These are phyloP conservation scores for Neurospora discreta DNA, from an alignment of 495 filamentous ascomycete genomes.

Conservation along the genomic window DNA sequence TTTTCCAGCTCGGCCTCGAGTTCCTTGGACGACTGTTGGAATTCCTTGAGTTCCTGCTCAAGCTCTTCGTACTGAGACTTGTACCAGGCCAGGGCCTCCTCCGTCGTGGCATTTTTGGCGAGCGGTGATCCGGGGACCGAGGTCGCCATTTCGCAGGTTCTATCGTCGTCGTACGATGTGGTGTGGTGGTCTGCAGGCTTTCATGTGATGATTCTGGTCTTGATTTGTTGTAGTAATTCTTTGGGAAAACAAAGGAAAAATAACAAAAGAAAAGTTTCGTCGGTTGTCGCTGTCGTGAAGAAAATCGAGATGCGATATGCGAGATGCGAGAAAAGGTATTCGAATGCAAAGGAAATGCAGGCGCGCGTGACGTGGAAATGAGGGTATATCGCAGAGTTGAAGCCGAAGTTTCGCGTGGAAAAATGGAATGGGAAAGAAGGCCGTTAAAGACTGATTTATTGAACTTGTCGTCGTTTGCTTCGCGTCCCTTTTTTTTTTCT, in stretches of 20 bases:
- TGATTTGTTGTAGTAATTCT: not conserved
- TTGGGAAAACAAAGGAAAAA: not conserved
- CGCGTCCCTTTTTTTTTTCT: not conserved
- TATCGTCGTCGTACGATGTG: not conserved
- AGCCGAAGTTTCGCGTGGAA: not conserved
- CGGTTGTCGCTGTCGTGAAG: not conserved
- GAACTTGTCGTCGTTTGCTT: not conserved
- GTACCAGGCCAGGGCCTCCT: slow-evolving; percentile 81
- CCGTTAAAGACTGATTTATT: not conserved
- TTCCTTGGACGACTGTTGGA: slow-evolving; percentile 87
- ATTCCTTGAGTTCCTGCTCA: slow-evolving; percentile 84
- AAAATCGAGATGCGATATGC: not conserved
- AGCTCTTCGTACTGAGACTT: slow-evolving; percentile 92
- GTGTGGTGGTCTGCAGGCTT: not conserved
- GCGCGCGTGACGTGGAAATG: not conserved
- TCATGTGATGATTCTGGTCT: not conserved
- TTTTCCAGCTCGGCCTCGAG: slow-evolving; percentile 91
- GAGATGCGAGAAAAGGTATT: not conserved
- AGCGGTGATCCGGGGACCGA: not conserved
- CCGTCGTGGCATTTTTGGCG: slow-evolving; percentile 31
- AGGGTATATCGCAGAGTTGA: not conserved
- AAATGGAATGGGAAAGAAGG: not conserved
- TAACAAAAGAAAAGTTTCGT: not conserved
- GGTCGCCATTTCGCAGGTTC: slow-evolving; percentile 32
- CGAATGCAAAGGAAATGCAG: not conserved